phyloP scores from a whole-genome alignment of 2,329 filamentous ascomycete species.

The Didymosphaeria variabile region DNA sequence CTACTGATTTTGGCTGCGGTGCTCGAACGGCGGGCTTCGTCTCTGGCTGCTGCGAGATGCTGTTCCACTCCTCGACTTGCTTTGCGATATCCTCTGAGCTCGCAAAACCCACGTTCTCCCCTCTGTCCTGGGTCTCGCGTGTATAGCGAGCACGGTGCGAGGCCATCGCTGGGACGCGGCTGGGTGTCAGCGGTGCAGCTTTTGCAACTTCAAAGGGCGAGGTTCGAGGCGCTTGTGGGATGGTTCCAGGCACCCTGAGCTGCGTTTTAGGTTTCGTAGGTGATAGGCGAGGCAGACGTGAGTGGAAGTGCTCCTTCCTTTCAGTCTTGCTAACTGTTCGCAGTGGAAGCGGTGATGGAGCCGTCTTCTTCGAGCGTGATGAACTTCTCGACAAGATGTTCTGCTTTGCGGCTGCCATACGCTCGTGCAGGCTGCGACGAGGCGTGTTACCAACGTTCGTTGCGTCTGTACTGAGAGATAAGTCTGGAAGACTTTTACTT shows the following conservation, averaged over 20 bases:
- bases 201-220: background rate
- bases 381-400: background rate
- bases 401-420: background rate
- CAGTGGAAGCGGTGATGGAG: background rate
- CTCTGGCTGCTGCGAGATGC: conserved; percentile 12
- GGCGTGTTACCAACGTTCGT: background rate
- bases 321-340: background rate
- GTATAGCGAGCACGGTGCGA: background rate
- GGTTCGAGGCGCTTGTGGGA: background rate
- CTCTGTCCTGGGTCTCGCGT: conserved; percentile 16
- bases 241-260: background rate
- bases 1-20: background rate
- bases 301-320: background rate
- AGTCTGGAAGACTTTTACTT: background rate
- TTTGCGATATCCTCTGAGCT: conserved; percentile 27
- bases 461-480: background rate
- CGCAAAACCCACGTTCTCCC: conserved; percentile 8
- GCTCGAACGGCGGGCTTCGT: background rate
- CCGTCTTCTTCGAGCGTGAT: background rate
- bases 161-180: conserved; percentile 9
- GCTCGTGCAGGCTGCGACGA: background rate
- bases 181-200: background rate
- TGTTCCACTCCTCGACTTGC: conserved; percentile 28
- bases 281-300: conserved; percentile 8
- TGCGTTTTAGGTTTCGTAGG: background rate